Percentiles rank a stretch among this genome's conserved stretches.
phyloP scores from a whole-genome alignment of 192 early-diverging fungal species.

The Martensiomyces pterosporus region DNA sequence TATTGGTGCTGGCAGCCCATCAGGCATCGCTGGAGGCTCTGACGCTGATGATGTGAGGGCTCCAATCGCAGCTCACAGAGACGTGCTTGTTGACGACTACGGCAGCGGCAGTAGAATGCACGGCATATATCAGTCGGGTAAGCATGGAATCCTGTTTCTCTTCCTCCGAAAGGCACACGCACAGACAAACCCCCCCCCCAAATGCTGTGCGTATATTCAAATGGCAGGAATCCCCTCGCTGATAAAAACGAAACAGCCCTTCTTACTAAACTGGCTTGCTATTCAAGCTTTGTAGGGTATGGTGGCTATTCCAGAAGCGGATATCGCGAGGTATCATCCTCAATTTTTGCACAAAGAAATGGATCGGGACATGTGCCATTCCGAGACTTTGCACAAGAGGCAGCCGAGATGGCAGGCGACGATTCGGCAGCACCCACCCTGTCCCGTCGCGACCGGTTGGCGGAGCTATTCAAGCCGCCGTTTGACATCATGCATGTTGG shows the following conservation, averaged over 20 bases:
- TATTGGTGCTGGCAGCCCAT: slow-evolving; percentile 10
- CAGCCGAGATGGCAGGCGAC: slow-evolving; percentile 52
- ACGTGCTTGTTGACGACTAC: slow-evolving; percentile 63
- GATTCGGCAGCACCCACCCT: slow-evolving; percentile 5
- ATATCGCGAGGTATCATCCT: slow-evolving; percentile 29
- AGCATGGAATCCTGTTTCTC: too few relatives aligned
- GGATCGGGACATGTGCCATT: slow-evolving; percentile 53
- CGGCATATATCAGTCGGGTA: too few relatives aligned
- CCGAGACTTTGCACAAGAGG: slow-evolving; percentile 63
- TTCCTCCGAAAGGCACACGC: too few relatives aligned
- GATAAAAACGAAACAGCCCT: too few relatives aligned
- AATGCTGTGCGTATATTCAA: too few relatives aligned
- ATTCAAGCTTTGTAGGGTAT: too few relatives aligned
- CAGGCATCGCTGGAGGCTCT: neutral
- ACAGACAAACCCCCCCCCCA: too few relatives aligned
- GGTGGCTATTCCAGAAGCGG: too few relatives aligned
- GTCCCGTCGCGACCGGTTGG: slow-evolving; percentile 56
- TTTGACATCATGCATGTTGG: slow-evolving; percentile 81
- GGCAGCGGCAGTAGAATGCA: slow-evolving; percentile 6
- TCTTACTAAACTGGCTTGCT: too few relatives aligned
- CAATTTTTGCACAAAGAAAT: slow-evolving; percentile 49
- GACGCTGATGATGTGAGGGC: slow-evolving; percentile 64
- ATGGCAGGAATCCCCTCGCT: too few relatives aligned
- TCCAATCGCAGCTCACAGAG: slow-evolving; percentile 78
- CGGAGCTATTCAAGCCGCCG: slow-evolving; percentile 82